Base-by-base conservation (phyloP, 306 rosid species). In the Cicer chorassanicum region DNA sequence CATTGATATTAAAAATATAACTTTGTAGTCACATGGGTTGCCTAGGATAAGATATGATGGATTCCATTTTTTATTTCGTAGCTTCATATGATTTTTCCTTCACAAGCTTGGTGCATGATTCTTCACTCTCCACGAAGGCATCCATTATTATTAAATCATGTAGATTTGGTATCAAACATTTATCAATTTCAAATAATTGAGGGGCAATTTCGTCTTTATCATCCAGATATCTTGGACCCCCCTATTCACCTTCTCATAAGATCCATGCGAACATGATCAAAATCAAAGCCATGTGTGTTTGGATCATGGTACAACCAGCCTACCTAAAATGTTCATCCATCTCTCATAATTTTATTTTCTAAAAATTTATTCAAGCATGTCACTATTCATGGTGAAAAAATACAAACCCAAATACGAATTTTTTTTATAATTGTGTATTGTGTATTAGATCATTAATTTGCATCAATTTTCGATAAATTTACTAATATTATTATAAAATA, bases 21-120 rank as follows among this genome's bases (percentile, higher is more conserved):
- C 65, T 67, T 12, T 18, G 13, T 16, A 24, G 4, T 57, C 96
- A 90, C 93, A 84, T 86, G 92, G 84, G 21, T 77, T 82, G 78
- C 88, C 79, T 63, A 55, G n/a, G 75, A 62, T 66, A 70, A 78
- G 74, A 86, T 90, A 84, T 54, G 49, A 8, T 39, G 41, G 29
- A 72, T 61, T 8, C 14, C 24, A 3, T 34, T 66, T 43, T 55
- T 12, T 38, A 56, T 59, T 21, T 7, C 42, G 13, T 21, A 56
- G 4, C 68, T 71, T 13, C 48, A 61, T 21, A 21, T 15, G 10
- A 29, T 72, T 57, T 49, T 39, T 69, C 1, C 1, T 70, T 19
- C 74, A 59, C 46, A 68, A 14, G 42, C 57, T 61, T 9, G 21
- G 9, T 73, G 49, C 18, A 67, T 45, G 68, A 9, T 63, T 68